A percentile compares a stretch with the other conserved stretches of the same genome.
phyloP scores from a whole-genome alignment of 1,284 basidiomycete genomes.

The Albatrellus sp. region DNA sequence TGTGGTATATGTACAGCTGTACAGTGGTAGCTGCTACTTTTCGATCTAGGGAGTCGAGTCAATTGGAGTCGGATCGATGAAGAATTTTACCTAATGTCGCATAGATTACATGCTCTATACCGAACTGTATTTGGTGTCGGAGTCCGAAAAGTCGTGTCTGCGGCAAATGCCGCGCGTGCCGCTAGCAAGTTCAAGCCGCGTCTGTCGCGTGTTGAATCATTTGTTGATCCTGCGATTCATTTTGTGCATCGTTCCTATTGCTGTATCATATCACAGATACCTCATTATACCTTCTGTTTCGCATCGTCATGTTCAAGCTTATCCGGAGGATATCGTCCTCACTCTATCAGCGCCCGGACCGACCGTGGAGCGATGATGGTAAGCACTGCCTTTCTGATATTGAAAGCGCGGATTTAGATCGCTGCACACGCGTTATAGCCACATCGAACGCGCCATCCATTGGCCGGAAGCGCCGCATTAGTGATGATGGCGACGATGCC shows the following conservation, averaged over 20 bases:
- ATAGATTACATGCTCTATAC: not conserved
- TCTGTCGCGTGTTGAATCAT: too few relatives aligned
- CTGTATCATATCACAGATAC: constrained; percentile 1
- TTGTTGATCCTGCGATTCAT: too few relatives aligned
- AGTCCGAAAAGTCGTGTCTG: too few relatives aligned
- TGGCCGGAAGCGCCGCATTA: constrained; percentile 52
- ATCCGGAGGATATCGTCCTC: constrained; percentile 59
- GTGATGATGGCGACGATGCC: constrained; percentile 37
- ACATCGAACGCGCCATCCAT: constrained; percentile 62
- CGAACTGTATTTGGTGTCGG: too few relatives aligned
- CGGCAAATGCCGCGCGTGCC: too few relatives aligned
- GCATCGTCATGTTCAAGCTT: constrained; percentile 50
- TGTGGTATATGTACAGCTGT: not conserved
- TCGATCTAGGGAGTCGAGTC: not conserved
- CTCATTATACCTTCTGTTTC: not conserved
- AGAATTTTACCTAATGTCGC: not conserved
- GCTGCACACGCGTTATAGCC: constrained; percentile 26
- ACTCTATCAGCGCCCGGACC: constrained; percentile 56
- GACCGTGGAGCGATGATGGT: constrained; percentile 68
- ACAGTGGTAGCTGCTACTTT: constrained; percentile 1
- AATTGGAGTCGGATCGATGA: not conserved
- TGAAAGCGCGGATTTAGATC: constrained; percentile 4
- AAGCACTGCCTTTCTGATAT: constrained; percentile 16
- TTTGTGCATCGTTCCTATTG: not conserved
- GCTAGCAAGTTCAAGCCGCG: too few relatives aligned